These are phyloP conservation scores for Fusarium sororula DNA, from an alignment of 2,329 filamentous ascomycete genomes.

Conservation along the genomic window DNA sequence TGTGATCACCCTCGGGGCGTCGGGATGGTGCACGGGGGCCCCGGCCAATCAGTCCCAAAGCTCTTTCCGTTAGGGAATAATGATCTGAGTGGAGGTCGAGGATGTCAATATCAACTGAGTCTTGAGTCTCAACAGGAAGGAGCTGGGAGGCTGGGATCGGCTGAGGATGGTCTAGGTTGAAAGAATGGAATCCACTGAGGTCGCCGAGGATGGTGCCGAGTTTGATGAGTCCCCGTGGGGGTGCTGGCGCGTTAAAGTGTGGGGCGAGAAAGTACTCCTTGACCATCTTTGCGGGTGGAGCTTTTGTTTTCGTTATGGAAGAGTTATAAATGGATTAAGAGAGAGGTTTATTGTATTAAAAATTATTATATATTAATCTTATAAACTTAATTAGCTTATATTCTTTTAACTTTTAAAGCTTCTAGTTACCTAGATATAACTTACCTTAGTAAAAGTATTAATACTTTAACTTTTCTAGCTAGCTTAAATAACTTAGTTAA, in stretches of 20 bases:
- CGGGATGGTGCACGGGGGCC: background rate
- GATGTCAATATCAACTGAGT: background rate
- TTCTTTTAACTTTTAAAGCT: no score
- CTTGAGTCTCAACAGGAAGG: background rate
- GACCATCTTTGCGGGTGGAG: background rate
- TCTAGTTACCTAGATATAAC: no score
- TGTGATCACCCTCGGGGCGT: background rate
- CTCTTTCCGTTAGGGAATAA: rapidly evolving
- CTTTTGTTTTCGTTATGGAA: rapidly evolving
- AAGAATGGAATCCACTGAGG: background rate
- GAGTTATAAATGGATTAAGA: background rate
- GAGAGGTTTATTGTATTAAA: no score
- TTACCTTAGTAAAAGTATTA: no score
- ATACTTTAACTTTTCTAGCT: no score
- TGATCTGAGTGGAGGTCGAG: background rate
- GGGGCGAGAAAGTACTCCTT: background rate
- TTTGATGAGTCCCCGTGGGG: rapidly evolving
- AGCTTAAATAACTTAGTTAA: no score
- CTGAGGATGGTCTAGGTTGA: background rate
- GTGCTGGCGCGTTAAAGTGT: background rate
- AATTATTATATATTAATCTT: no score
- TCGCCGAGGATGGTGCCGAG: background rate
- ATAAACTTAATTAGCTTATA: no score
- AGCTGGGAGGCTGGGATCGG: background rate
- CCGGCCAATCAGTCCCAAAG: background rate